These are phyloP conservation scores for Kwoniella bestiolae DNA, from an alignment of 768 basidiomycete genomes.

Conservation along the genomic window DNA sequence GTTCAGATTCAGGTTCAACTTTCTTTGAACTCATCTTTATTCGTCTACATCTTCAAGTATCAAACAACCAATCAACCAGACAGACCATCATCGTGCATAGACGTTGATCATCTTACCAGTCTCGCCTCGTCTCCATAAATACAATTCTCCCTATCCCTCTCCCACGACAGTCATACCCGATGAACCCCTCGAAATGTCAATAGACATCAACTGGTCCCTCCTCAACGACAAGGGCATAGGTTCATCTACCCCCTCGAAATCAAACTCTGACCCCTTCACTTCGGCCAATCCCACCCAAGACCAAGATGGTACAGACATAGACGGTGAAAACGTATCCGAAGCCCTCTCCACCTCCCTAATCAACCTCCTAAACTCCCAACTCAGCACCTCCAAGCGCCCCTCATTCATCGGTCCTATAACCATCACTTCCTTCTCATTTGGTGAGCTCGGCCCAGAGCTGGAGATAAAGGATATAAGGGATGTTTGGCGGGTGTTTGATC, in stretches of 20 bases:
- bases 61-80: too few relatives aligned
- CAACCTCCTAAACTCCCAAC: slow-evolving; percentile 75
- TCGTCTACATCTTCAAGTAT: too few relatives aligned
- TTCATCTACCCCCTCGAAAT: not conserved
- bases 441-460: slow-evolving; percentile 76
- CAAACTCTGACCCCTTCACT: not conserved
- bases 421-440: slow-evolving; percentile 85
- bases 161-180: not conserved
- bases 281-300: slow-evolving; percentile 72
- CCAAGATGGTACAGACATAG: slow-evolving; percentile 59
- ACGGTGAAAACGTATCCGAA: slow-evolving; percentile 53
- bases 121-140: too few relatives aligned
- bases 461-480: slow-evolving; percentile 90
- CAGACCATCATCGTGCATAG: too few relatives aligned
- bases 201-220: slow-evolving; percentile 91
- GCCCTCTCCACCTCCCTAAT: slow-evolving; percentile 64
- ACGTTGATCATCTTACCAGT: too few relatives aligned
- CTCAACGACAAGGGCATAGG: slow-evolving; percentile 62
- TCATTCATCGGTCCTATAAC: slow-evolving; percentile 93
- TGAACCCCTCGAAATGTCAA: slow-evolving; percentile 67
- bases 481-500: slow-evolving; percentile 92
- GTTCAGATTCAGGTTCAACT: too few relatives aligned
- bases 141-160: not conserved
- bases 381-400: slow-evolving; percentile 72
- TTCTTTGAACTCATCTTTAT: too few relatives aligned